Evolutionary conservation across 176 grass and related monocot species (phyloP), one percentile per base, ranked within the genome.

Genomic region (Eragrostis curvula): DNA sequence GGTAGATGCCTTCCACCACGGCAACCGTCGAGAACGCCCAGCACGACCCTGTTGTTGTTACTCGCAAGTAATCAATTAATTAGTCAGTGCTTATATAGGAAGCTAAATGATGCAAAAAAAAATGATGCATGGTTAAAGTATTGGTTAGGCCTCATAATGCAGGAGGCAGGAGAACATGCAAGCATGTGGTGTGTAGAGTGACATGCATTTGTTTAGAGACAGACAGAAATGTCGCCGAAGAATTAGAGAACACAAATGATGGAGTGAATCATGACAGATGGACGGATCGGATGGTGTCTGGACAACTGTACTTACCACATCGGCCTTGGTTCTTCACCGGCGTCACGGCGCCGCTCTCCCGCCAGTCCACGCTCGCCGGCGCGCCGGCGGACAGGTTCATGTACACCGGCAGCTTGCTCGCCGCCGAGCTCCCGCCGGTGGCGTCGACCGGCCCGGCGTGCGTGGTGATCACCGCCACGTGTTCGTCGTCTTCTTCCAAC

Each of bases 21-120:
- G 83, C 88, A 30, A 85, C 92, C 2, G 92, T 81, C 14, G 92
- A 87, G 86, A 94, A 94, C 0, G 92, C 92, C 89, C 92, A 91
- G 67, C 92, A 94, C 15, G 88, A 91, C 8, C 92, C 89, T 91
- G 50, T 48, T 60, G 52, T 3, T 4, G 20, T 52, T 56, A 1
- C 53, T 18, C 21, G 53, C 9, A 56, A n/a, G 21, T 1, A 67
- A 17, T 24, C 12, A 27, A 25, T 70, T 57, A 0, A 23, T 21
- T 7, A 24, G 56, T 1, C 43, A 45, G 52, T 56, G 52, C 21
- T 56, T 9, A n/a, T 36, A 36, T 4, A 36, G 52, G 52, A 7
- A n/a, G 52, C 51, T 20, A n/a, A n/a, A n/a, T n/a, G n/a, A n/a
- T n/a, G n/a, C n/a, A n/a, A n/a, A n/a, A n/a, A n/a, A n/a, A n/a